Evolutionary conservation across 192 early-diverging fungal genomes (phyloP).

Genomic region (Coemansia sp.): DNA sequence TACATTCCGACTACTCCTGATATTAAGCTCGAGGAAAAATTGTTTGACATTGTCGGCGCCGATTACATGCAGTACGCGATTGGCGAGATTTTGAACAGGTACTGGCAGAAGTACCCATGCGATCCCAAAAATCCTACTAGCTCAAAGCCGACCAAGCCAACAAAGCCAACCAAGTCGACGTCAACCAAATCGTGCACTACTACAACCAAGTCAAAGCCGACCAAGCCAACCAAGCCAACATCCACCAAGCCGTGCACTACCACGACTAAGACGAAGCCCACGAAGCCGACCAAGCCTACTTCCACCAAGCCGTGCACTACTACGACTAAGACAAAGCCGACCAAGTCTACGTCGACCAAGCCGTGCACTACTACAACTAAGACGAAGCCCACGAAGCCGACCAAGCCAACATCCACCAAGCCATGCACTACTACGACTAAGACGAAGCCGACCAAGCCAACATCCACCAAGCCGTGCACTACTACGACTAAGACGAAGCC

Average conservation of each 20-base stretch:
- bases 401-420: not conserved
- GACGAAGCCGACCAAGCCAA: not conserved
- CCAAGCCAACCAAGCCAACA: not conserved
- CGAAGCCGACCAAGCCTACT: not conserved
- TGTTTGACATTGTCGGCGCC: not conserved
- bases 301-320: not conserved
- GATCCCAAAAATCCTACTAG: not conserved
- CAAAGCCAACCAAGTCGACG: not conserved
- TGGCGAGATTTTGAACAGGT: not conserved
- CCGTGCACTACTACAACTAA: not conserved
- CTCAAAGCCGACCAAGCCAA: not conserved
- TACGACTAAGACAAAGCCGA: not conserved
- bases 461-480: not conserved
- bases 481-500: not conserved
- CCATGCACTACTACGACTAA: not conserved
- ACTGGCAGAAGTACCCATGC: not conserved
- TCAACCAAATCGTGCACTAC: not conserved
- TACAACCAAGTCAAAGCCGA: not conserved
- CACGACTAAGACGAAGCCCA: not conserved
- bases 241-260: not conserved
- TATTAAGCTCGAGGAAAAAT: not conserved
- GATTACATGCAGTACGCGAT: constrained; percentile 1
- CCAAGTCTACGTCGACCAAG: not conserved
- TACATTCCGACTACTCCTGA: not conserved
- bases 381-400: not conserved